Evolutionary conservation across 768 basidiomycete genomes (phyloP).

Genomic region (Phanerodontia chrysosporium): DNA sequence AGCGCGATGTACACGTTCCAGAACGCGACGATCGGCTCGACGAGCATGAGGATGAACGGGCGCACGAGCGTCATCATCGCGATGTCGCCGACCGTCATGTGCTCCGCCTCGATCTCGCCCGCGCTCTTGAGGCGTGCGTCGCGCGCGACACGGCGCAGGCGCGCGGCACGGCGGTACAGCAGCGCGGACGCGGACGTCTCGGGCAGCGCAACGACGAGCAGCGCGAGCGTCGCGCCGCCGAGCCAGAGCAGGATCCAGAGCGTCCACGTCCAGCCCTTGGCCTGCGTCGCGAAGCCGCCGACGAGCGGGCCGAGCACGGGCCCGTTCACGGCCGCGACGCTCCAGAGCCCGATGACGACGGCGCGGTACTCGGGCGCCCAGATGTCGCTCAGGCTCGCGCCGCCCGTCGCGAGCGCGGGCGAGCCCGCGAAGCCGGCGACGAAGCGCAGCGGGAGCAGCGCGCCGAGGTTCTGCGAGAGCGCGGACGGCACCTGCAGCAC

Average conservation of each 20-base stretch:
- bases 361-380: constrained; percentile 22
- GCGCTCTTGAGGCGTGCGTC: constrained; percentile 24
- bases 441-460: constrained; percentile 31
- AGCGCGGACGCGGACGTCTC: constrained; percentile 25
- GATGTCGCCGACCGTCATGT: constrained; percentile 15
- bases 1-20: constrained; percentile 30
- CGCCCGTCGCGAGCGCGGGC: constrained; percentile 31
- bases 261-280: constrained; percentile 31
- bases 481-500: constrained; percentile 31
- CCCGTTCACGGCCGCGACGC: constrained; percentile 24
- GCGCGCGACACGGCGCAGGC: constrained; percentile 28
- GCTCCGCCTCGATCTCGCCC: constrained; percentile 21
- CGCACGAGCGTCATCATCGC: constrained; percentile 26
- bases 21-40: constrained; percentile 28
- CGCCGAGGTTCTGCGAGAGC: constrained; percentile 27
- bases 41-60: constrained; percentile 27
- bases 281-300: constrained; percentile 30
- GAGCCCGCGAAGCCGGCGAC: constrained; percentile 31
- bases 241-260: constrained; percentile 33
- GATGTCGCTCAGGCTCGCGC: constrained; percentile 25
- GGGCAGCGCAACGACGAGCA: constrained; percentile 28
- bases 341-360: constrained; percentile 26
- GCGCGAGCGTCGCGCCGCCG: constrained; percentile 21
- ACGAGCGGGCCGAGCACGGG: constrained; percentile 30
- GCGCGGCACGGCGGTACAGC: constrained; percentile 26